Conservation (phyloP, 495 filamentous ascomycete genomes). For the Lophiotrema nucula region DNA sequence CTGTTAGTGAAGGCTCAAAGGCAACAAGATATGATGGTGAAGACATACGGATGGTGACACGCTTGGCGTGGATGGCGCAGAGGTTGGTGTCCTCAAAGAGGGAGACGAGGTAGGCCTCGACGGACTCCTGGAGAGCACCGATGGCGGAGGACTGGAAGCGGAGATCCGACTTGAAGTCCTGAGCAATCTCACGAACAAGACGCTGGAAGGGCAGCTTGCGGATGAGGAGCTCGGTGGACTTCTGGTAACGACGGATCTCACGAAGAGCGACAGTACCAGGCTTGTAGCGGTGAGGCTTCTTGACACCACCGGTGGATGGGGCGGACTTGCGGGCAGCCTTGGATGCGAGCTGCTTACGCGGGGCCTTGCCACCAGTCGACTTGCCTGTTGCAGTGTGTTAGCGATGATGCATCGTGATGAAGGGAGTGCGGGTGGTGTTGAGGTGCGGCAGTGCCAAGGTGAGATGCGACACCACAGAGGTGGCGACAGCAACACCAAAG, state of each 20-base stretch:
- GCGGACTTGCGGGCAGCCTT: constrained; percentile 38
- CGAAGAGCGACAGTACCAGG: constrained; percentile 99
- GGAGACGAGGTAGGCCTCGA: constrained; percentile 99
- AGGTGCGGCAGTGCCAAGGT: background rate
- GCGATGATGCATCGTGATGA: constrained; percentile 45
- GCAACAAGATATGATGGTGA: background rate
- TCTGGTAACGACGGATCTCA: constrained; percentile 99
- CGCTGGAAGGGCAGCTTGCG: constrained; percentile 99
- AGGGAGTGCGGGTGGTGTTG: constrained; percentile 30
- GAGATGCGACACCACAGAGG: background rate
- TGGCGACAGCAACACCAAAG: background rate
- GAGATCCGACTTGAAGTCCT: constrained; percentile 99
- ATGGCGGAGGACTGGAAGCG: constrained; percentile 99
- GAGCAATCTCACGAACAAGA: constrained; percentile 98
- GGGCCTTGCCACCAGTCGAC: constrained; percentile 37
- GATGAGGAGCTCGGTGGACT: constrained; percentile 99
- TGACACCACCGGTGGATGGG: constrained; percentile 70
- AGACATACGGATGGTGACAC: constrained; percentile 54
- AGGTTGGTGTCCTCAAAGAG: constrained; percentile 99
- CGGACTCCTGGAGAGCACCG: constrained; percentile 99
- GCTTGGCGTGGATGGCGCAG: constrained; percentile 99
- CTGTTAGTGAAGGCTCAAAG: constrained; percentile 40
- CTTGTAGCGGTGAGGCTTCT: constrained; percentile 99
- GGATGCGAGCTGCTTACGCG: constrained; percentile 37
- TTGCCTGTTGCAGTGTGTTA: constrained; percentile 48